Evolutionary conservation across 495 filamentous ascomycete genomes (phyloP).

Genomic region (Hypoxylon trugodes): DNA sequence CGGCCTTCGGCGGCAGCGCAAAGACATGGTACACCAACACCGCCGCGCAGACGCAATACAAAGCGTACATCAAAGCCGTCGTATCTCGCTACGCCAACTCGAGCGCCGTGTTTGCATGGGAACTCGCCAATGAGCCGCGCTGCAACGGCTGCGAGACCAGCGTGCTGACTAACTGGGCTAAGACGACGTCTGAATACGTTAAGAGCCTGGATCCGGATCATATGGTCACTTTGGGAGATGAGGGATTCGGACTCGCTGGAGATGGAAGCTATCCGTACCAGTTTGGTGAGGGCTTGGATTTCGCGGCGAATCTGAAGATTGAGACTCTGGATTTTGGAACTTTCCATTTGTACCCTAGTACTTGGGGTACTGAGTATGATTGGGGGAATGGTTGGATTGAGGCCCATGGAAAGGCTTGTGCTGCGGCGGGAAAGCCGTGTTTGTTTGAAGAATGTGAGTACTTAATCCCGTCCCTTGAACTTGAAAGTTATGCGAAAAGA

Average conservation of each 20-base stretch:
- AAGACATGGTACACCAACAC: constrained; percentile 45
- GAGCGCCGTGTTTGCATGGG: constrained; percentile 62
- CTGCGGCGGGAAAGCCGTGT: constrained; percentile 68
- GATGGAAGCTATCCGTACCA: constrained; percentile 68
- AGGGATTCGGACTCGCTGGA: constrained; percentile 59
- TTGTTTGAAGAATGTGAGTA: constrained; percentile 74
- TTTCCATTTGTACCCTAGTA: constrained; percentile 71
- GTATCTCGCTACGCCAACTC: constrained; percentile 61
- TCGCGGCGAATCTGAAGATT: constrained; percentile 65
- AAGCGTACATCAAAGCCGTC: constrained; percentile 58
- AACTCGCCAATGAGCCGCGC: constrained; percentile 64
- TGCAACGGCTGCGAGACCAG: constrained; percentile 52
- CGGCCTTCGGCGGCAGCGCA: constrained; percentile 59
- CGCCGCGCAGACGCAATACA: constrained; percentile 50
- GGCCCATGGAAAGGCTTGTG: constrained; percentile 65
- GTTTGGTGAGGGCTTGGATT: constrained; percentile 69
- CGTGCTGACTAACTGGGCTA: constrained; percentile 56
- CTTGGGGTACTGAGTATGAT: constrained; percentile 50
- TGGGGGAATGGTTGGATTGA: constrained; percentile 67
- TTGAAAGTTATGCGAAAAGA: neutral
- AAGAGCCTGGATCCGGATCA: constrained; percentile 60
- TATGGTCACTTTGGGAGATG: constrained; percentile 62
- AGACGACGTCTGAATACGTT: constrained; percentile 57
- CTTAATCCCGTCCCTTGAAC: neutral
- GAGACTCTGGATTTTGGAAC: constrained; percentile 71